Evolutionary conservation across 805 yeast genomes (phyloP).

Genomic region (Lipomyces sp.): DNA sequence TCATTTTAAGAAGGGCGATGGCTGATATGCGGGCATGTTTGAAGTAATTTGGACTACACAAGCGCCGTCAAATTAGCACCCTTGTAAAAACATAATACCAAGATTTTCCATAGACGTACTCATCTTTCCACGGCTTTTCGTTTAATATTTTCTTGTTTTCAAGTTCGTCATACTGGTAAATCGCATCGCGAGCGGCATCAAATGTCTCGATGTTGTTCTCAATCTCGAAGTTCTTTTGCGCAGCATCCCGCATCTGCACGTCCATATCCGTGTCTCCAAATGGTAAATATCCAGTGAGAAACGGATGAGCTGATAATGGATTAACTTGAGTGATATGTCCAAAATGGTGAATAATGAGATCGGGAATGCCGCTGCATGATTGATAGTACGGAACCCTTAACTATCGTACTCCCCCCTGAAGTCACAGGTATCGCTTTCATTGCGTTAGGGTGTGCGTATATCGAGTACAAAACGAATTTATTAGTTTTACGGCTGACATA

Average conservation of each 20-base stretch:
- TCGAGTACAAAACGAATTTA: background rate
- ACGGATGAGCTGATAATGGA: background rate
- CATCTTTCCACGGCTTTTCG: constrained; percentile 40
- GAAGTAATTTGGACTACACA: constrained; percentile 61
- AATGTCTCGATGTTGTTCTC: constrained; percentile 41
- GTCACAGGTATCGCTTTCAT: no score
- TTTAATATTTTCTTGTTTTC: constrained; percentile 41
- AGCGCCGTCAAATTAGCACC: background rate
- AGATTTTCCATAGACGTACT: constrained; percentile 32
- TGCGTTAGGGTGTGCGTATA: background rate
- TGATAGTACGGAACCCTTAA: background rate
- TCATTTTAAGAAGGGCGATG: constrained; percentile 74
- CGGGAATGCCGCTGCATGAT: background rate
- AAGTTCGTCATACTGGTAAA: constrained; percentile 42
- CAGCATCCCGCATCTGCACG: constrained; percentile 32
- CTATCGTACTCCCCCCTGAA: background rate
- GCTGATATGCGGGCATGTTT: constrained; percentile 67
- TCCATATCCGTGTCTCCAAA: constrained; percentile 17
- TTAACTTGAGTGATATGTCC: background rate
- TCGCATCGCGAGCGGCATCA: constrained; percentile 37
- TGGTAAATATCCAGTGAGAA: background rate
- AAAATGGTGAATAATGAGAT: background rate
- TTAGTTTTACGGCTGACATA: background rate
- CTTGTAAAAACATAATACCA: constrained; percentile 15
- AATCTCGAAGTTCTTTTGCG: constrained; percentile 40